Evolutionary conservation across 2,329 filamentous ascomycete genomes (phyloP), one percentile per base, ranked within the genome.

Genomic region (Penicillium italicum): DNA sequence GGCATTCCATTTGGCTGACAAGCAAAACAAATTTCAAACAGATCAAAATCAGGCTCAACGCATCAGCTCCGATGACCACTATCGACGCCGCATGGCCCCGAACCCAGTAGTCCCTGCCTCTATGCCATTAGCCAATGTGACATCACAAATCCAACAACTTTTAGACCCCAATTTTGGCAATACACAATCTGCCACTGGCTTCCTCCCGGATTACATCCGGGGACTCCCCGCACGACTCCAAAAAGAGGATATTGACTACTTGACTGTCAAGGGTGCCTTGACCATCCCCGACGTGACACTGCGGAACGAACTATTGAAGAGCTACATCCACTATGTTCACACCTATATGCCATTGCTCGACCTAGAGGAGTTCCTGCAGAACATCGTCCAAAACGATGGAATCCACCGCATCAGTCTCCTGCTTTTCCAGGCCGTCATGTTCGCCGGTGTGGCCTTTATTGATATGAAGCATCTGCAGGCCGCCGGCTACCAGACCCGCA

Each of bases 371-470:
- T 83, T 86, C 55, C 68, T 86, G 10, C 72, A 72, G 53, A 72
- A 72, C 3, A 90, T 77, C 67, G 87, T 67, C 73, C 85, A 71
- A 75, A 84, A 70, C 81, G 88, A 94, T 70, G 89, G 89, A 14
- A 79, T 82, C 44, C 80, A 84, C 63, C 86, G 85, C 69, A 81
- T 91, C 66, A 96, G 92, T 75, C 77, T 97, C 65, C 83, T 97
- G 56, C 78, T 97, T 2, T 97, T 96, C 73, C 93, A 97, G 70
- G 89, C 92, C 11, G 88, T 96, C 67, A 96, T 97, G 90, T 97
- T 97, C 71, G 88, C 91, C 1, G 91, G 89, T 1, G 89, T 89
- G 2, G 91, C 92, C 0, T 96, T 94, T 70, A 87, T 96, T 55
- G 90, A 94, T 65, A 87, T 91, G 76, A 84, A 87, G 54, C 81